Base-by-base conservation (phyloP, 164 flowering plant species). In the Warburgia ugandensis region DNA sequence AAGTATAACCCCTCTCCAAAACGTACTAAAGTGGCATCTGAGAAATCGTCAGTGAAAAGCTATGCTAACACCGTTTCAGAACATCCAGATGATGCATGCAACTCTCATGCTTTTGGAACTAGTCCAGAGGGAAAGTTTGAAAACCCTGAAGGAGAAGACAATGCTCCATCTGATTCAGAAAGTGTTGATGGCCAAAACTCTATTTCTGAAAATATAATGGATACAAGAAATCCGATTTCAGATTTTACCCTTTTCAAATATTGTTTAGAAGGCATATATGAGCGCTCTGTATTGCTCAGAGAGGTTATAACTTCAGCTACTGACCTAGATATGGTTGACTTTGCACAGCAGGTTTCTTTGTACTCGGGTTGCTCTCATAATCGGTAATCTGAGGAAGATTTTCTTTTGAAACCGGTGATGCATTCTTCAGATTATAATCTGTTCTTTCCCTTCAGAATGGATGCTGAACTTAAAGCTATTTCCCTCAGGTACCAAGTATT, bases 311-410 rank as follows among this genome's bases (percentile, higher is more conserved):
- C 54, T 26, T 71, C 71, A 65, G 72, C 74, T 57, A 73, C 75
- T 9, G 77, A 88, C 21, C 59, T 73, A 60, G 82, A 79, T 27
- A 50, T 86, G 28, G 61, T 36, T n/a, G 73, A 68, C 48, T 81
- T 89, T 61, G 94, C 90, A 13, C 58, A 75, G 53, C 80, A 84
- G 63, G 83, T 94, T 52, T 75, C 96, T 21, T 48, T 77, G 2
- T 86, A 77, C 65, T 72, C 92, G 3, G 97, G 96, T 56, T 94
- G 99, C 65, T 73, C 72, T 35, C 97, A 89, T 62, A 94, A 92
- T 56, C 38, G 89, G 98, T 92, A 75, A 53, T 47, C 30, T 53
- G n/a, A n/a, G n/a, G n/a, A n/a, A n/a, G n/a, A n/a, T n/a, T n/a
- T n/a, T n/a, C n/a, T n/a, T n/a, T n/a, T n/a, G n/a, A n/a, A n/a